phyloP scores from a whole-genome alignment of 1,139 yeast species.

The Diutina mesorugosa region DNA sequence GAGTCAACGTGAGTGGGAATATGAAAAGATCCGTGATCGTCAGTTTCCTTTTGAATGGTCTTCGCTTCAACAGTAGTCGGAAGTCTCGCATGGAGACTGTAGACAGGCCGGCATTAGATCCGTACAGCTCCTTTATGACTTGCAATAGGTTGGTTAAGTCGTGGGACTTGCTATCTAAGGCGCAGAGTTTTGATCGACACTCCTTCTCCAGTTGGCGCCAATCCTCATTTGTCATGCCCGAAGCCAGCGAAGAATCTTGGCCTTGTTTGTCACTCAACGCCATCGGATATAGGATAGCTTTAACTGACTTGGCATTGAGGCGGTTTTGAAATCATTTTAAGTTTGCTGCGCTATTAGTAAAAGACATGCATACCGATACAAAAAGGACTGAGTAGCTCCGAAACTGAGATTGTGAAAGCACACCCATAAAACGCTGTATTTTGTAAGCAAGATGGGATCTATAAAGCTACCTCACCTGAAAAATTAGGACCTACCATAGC shows the following conservation, averaged over 20 bases:
- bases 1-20: neutral
- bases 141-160: neutral
- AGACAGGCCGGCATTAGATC: neutral
- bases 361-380: neutral
- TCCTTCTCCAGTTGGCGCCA: neutral
- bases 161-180: neutral
- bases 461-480: too few relatives aligned
- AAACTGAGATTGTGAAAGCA: neutral
- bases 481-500: too few relatives aligned
- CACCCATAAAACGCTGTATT: too few relatives aligned
- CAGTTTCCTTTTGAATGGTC: neutral
- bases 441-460: too few relatives aligned
- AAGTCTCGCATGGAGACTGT: neutral
- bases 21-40: neutral
- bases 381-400: neutral
- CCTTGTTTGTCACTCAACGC: neutral
- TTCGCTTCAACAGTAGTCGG: neutral
- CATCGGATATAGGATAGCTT: neutral
- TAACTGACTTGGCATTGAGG: neutral
- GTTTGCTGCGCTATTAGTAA: neutral
- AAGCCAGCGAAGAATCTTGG: neutral
- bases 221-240: neutral
- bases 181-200: neutral
- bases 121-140: neutral
- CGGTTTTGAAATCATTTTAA: neutral